Percentiles rank a stretch among this genome's conserved stretches.
Conservation (phyloP, 2,329 filamentous ascomycete genomes). For the Ustulina deusta region DNA sequence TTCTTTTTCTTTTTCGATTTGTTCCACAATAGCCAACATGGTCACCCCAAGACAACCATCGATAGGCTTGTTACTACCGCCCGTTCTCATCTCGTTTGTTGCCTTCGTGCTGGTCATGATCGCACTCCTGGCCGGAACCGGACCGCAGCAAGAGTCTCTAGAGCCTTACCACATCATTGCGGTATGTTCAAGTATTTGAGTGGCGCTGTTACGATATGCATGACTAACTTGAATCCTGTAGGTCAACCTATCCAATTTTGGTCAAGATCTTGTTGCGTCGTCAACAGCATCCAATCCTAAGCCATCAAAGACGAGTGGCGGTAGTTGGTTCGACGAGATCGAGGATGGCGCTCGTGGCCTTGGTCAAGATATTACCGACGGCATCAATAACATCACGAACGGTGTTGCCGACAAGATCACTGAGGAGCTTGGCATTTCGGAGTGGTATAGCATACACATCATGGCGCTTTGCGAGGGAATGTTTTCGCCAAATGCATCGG, state of each 20-base stretch:
- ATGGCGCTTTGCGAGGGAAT: constrained; percentile 61
- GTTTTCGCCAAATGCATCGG: constrained; percentile 59
- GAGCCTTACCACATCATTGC: constrained; percentile 56
- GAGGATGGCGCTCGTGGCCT: constrained; percentile 45
- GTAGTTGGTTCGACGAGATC: constrained; percentile 45
- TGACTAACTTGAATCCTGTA: constrained; percentile 37
- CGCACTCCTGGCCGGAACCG: constrained; percentile 55
- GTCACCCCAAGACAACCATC: constrained; percentile 31
- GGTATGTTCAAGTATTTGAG: constrained; percentile 45
- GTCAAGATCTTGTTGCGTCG: constrained; percentile 54
- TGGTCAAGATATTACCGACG: constrained; percentile 53
- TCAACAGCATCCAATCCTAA: constrained; percentile 44
- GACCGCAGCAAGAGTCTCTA: constrained; percentile 51
- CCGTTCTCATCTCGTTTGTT: constrained; percentile 51
- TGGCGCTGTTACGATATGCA: too few species aligned
- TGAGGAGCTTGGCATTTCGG: constrained; percentile 59
- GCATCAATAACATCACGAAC: constrained; percentile 56
- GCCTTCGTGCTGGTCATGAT: constrained; percentile 55
- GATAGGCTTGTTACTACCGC: constrained; percentile 46
- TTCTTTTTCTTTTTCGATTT: constrained; percentile 12
- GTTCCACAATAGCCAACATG: constrained; percentile 22
- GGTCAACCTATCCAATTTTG: constrained; percentile 58
- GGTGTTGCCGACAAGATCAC: constrained; percentile 57
- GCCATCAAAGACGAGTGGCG: constrained; percentile 41
- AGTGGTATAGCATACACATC: constrained; percentile 66